Evolutionary conservation across 164 flowering plant species (phyloP).

Genomic region (Buxus sempervirens): DNA sequence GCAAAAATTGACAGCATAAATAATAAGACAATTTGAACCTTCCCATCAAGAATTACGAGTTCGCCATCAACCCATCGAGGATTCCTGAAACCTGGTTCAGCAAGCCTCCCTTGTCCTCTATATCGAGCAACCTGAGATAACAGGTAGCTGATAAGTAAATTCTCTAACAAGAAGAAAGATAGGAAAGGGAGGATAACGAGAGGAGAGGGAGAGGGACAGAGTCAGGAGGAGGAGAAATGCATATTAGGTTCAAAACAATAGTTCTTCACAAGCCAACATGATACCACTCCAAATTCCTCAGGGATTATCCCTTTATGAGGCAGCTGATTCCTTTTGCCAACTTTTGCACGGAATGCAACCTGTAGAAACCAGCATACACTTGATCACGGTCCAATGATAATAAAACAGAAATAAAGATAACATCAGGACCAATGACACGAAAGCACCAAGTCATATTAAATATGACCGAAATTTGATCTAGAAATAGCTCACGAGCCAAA

Average conservation of each 20-base stretch:
- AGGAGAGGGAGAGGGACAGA: not conserved
- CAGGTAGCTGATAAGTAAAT: constrained; percentile 15
- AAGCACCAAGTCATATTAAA: not conserved
- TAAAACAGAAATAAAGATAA: not conserved
- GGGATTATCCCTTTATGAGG: constrained; percentile 95
- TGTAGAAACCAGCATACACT: constrained; percentile 27
- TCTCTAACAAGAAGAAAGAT: not conserved
- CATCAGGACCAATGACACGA: not conserved
- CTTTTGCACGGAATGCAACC: constrained; percentile 97
- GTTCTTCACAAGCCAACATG: not conserved
- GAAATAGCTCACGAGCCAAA: no score
- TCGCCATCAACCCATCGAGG: constrained; percentile 99
- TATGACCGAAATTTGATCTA: no score
- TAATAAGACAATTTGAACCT: constrained; percentile 39
- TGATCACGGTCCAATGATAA: not conserved
- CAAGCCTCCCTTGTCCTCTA: constrained; percentile 95
- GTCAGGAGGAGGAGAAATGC: not conserved
- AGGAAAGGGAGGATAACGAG: not conserved
- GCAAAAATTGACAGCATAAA: not conserved
- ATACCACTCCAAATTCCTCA: constrained; percentile 98
- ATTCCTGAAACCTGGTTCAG: constrained; percentile 81
- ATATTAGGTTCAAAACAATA: not conserved
- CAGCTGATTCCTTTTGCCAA: constrained; percentile 84
- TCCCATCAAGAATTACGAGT: constrained; percentile 93
- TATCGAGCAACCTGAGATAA: constrained; percentile 79